phyloP scores from a whole-genome alignment of 257 asterid species.

The Scutellaria barbata region DNA sequence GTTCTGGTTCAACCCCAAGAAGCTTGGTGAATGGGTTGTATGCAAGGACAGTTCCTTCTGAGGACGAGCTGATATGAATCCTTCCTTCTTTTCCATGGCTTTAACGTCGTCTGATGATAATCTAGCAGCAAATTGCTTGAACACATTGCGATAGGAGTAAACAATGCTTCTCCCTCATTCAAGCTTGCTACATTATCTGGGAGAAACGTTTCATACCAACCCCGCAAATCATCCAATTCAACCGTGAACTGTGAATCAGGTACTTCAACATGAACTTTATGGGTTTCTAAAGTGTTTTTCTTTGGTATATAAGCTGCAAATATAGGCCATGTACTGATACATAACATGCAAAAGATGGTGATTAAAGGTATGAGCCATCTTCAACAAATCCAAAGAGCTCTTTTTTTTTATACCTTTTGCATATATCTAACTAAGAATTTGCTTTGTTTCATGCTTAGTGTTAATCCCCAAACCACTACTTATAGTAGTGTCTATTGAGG shows the following conservation, averaged over 20 bases:
- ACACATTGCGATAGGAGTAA: constrained; percentile 35
- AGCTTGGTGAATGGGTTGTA: constrained; percentile 35
- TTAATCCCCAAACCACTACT: neutral
- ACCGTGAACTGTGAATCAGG: neutral
- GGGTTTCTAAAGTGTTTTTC: neutral
- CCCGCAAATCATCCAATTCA: neutral
- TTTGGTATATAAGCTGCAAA: constrained; percentile 5
- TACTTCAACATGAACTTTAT: constrained; percentile 13
- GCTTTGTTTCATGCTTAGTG: neutral
- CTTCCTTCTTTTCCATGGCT: constrained; percentile 27
- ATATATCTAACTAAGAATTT: too few relatives aligned
- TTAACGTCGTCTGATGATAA: constrained; percentile 39
- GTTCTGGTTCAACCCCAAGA: constrained; percentile 21
- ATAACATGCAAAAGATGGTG: constrained; percentile 5
- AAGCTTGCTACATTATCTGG: neutral
- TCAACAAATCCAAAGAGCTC: neutral
- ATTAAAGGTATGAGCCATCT: neutral
- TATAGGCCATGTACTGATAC: constrained; percentile 1
- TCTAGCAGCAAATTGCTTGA: constrained; percentile 44
- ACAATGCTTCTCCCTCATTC: neutral
- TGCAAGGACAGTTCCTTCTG: constrained; percentile 18
- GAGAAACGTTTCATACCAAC: constrained; percentile 28
- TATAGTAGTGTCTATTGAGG: neutral
- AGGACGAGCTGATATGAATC: constrained; percentile 32
- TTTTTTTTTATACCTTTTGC: neutral